Conservation (phyloP, 1,284 basidiomycete species). For the Ustilago lituana region DNA sequence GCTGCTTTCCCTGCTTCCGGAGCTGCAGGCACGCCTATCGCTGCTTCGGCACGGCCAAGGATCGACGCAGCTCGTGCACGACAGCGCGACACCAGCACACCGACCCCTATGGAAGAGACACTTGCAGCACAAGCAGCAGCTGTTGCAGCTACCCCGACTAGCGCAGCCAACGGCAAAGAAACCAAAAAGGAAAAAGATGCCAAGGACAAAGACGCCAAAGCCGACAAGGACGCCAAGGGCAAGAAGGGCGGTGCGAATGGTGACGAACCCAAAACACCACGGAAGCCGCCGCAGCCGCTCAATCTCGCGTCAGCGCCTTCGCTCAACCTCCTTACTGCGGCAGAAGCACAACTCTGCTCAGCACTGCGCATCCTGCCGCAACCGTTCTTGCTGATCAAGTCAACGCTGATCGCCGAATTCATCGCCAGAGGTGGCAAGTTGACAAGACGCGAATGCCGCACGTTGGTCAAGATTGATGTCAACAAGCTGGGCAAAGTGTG, state of each 20-base stretch:
- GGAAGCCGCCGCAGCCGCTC: conserved; percentile 56
- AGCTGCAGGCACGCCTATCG: conserved; percentile 38
- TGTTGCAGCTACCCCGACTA: conserved; percentile 11
- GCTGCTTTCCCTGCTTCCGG: conserved; percentile 56
- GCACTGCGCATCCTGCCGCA: conserved; percentile 62
- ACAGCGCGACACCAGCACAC: conserved; percentile 53
- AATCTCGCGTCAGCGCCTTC: conserved; percentile 59
- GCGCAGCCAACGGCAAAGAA: conserved; percentile 20
- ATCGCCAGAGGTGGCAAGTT: conserved; percentile 56
- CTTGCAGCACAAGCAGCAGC: conserved; percentile 3
- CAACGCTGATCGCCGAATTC: conserved; percentile 58
- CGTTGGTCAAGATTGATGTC: conserved; percentile 61
- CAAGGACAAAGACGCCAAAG: conserved; percentile 12
- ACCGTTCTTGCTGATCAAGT: conserved; percentile 64
- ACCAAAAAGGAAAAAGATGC: conserved; percentile 31
- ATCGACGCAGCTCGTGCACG: conserved; percentile 45
- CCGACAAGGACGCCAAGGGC: conserved; percentile 16
- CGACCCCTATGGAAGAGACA: conserved; percentile 38
- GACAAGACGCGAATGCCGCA: conserved; percentile 56
- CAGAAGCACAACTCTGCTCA: conserved; percentile 62
- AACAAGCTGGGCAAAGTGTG: conserved; percentile 64
- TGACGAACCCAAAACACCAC: conserved; percentile 49
- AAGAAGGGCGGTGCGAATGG: conserved; percentile 1
- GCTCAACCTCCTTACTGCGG: conserved; percentile 58
- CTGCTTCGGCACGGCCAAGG: conserved; percentile 28